Conservation (phyloP, 306 rosid genomes). For the Acacia crassicarpa region DNA sequence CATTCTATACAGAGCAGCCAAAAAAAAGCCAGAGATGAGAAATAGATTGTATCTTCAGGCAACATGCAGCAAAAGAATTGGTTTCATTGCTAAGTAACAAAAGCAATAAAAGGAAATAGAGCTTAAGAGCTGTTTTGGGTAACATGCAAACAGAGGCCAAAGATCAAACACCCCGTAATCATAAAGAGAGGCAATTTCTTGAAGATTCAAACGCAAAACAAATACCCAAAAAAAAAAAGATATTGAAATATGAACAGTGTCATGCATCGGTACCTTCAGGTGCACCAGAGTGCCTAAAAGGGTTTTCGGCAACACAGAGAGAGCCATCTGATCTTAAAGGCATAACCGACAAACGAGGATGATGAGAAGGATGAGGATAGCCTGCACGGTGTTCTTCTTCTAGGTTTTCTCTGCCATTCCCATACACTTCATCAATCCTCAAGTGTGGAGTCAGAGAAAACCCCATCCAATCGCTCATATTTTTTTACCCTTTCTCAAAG, state of each 20-base stretch:
- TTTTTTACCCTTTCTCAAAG: constrained; percentile 35
- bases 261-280: constrained; percentile 63
- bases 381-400: constrained; percentile 34
- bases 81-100: constrained; percentile 9
- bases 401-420: constrained; percentile 54
- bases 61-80: constrained; percentile 13
- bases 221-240: background rate
- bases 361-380: background rate
- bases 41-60: background rate
- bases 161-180: background rate
- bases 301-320: constrained; percentile 64
- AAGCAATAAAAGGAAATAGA: constrained; percentile 1
- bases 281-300: constrained; percentile 46
- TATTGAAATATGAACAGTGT: background rate
- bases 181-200: background rate
- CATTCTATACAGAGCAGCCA: constrained; percentile 51
- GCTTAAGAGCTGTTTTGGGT: constrained; percentile 4
- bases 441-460: constrained; percentile 92
- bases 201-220: constrained; percentile 22
- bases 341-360: constrained; percentile 58
- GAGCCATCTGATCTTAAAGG: constrained; percentile 95
- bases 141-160: constrained; percentile 41
- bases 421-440: constrained; percentile 73
- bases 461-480: constrained; percentile 91
- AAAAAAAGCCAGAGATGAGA: background rate